phyloP scores from a whole-genome alignment of 129 eudicot genomes.

The Calendula officinalis region DNA sequence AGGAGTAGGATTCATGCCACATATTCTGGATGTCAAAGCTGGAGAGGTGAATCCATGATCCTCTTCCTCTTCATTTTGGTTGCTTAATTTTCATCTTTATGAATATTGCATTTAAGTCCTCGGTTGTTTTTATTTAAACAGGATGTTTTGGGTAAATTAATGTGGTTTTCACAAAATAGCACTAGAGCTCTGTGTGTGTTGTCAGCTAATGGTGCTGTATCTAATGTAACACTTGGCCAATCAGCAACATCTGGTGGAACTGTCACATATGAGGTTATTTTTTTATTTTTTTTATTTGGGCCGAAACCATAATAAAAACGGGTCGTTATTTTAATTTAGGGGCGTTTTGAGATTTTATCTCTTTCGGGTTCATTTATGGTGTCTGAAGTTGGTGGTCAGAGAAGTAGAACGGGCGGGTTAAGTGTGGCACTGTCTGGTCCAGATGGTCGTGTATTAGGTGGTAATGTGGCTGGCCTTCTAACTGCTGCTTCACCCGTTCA shows the following conservation, averaged over 20 bases:
- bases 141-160: conserved; percentile 47
- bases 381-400: conserved; percentile 39
- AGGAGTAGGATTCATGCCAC: conserved; percentile 56
- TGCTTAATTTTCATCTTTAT: conserved; percentile 1
- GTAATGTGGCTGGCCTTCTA: conserved; percentile 70
- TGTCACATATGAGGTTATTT: conserved; percentile 57
- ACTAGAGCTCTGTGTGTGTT: conserved; percentile 48
- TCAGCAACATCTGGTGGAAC: conserved; percentile 50
- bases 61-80: conserved; percentile 14
- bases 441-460: conserved; percentile 71
- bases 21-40: conserved; percentile 47
- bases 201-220: conserved; percentile 56
- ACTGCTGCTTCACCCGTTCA: conserved; percentile 66
- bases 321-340: conserved; percentile 38
- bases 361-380: conserved; percentile 58
- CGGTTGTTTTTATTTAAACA: conserved; percentile 6
- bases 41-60: conserved; percentile 47
- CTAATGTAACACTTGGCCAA: conserved; percentile 55
- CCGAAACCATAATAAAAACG: too few relatives aligned
- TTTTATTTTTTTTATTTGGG: background rate
- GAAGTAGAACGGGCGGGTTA: conserved; percentile 44
- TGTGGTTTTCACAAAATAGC: conserved; percentile 49
- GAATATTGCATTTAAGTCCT: background rate
- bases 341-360: conserved; percentile 54
- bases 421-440: conserved; percentile 64